phyloP scores from a whole-genome alignment of 345 rosid genomes.

The Citropsis articulata region DNA sequence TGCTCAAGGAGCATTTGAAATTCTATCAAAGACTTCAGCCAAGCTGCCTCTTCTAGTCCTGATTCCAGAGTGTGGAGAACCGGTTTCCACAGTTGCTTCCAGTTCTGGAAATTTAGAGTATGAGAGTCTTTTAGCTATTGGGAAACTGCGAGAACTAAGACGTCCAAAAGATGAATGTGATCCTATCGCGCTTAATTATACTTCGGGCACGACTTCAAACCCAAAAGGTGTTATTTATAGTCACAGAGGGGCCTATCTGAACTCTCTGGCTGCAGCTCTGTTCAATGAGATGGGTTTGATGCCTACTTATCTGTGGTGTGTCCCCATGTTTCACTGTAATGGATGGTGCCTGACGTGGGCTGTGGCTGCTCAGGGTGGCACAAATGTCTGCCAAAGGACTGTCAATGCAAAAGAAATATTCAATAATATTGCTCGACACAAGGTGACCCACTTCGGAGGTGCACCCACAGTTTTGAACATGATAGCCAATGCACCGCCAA shows the following conservation, averaged over 20 bases:
- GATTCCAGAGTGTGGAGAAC: constrained; percentile 26
- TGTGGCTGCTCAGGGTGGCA: constrained; percentile 60
- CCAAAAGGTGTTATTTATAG: constrained; percentile 64
- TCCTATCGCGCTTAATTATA: constrained; percentile 54
- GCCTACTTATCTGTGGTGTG: constrained; percentile 60
- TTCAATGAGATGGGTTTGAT: constrained; percentile 40
- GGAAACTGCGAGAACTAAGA: constrained; percentile 37
- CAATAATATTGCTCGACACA: constrained; percentile 31
- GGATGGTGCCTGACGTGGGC: constrained; percentile 71
- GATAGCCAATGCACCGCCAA: constrained; percentile 47
- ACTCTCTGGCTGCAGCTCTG: constrained; percentile 47
- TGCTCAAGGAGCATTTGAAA: constrained; percentile 46
- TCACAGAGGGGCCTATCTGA: constrained; percentile 64
- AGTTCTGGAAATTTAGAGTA: constrained; percentile 33
- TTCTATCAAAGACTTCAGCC: constrained; percentile 30
- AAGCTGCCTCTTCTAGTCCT: constrained; percentile 44
- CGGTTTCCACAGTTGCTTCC: neutral
- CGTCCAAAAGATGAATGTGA: constrained; percentile 50
- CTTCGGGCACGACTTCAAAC: constrained; percentile 63
- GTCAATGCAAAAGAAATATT: constrained; percentile 41
- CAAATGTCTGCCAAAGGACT: constrained; percentile 49
- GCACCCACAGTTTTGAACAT: constrained; percentile 64
- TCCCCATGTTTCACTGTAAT: constrained; percentile 74
- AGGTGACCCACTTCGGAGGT: constrained; percentile 51
- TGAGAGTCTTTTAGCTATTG: constrained; percentile 40